Percentiles rank a stretch among this genome's conserved stretches.
These are phyloP conservation scores for Xylaria grammica DNA, from an alignment of 495 filamentous ascomycete genomes.

Conservation along the genomic window DNA sequence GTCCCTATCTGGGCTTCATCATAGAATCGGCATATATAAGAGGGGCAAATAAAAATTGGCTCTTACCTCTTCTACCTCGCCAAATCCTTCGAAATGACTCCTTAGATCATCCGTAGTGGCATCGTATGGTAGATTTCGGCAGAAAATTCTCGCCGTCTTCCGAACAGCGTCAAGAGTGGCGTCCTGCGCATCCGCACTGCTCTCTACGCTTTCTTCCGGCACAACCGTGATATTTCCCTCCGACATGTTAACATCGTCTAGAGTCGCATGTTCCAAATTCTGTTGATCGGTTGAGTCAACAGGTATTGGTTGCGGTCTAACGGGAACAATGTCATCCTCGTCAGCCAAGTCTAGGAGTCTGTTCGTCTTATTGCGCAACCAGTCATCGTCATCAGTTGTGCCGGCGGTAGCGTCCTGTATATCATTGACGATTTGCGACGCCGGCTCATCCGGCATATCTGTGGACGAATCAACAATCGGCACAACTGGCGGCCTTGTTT, in stretches of 20 bases:
- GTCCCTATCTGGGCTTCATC: constrained; percentile 99
- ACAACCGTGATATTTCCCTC: constrained; percentile 33
- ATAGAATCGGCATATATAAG: constrained; percentile 52
- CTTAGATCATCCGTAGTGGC: constrained; percentile 78
- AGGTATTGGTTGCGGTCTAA: constrained; percentile 25
- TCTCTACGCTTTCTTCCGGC: constrained; percentile 33
- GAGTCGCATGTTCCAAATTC: not conserved
- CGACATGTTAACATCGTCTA: not conserved
- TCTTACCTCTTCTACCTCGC: constrained; percentile 85
- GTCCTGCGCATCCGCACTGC: constrained; percentile 34
- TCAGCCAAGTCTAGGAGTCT: constrained; percentile 84
- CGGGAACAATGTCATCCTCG: constrained; percentile 49
- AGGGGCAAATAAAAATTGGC: constrained; percentile 23
- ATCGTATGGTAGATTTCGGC: constrained; percentile 86
- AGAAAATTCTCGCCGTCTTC: constrained; percentile 74
- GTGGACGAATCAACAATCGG: not conserved
- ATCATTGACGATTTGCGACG: not conserved
- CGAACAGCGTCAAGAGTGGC: constrained; percentile 53
- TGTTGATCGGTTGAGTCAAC: constrained; percentile 6
- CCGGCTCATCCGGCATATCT: constrained; percentile 9
- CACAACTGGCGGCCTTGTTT: not conserved
- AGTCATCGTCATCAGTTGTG: constrained; percentile 74
- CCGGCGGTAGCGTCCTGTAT: not conserved
- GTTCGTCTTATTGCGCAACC: constrained; percentile 92
- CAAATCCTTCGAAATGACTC: constrained; percentile 70